Conservation (phyloP, 805 yeast genomes). For the Pichia cephalocereana region DNA sequence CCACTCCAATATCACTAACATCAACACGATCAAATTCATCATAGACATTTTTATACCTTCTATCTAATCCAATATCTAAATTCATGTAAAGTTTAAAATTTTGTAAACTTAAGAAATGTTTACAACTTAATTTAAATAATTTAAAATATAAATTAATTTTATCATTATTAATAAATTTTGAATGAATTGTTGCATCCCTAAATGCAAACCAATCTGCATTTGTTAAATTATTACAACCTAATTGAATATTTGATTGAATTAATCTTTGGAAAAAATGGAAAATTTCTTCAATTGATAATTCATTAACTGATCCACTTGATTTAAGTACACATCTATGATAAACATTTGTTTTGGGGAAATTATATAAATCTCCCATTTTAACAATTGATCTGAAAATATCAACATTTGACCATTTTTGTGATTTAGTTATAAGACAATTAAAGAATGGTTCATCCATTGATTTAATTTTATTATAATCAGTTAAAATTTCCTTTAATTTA, state of each 20-base stretch:
- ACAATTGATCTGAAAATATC: slow-evolving; percentile 56
- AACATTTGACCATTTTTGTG: slow-evolving; percentile 56
- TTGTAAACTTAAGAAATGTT: slow-evolving; percentile 34
- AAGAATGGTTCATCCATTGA: slow-evolving; percentile 73
- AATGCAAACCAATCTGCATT: slow-evolving; percentile 82
- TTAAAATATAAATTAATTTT: slow-evolving; percentile 46
- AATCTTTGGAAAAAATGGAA: slow-evolving; percentile 23
- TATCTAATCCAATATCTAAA: slow-evolving; percentile 33
- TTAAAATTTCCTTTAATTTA: slow-evolving; percentile 47
- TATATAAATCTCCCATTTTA: slow-evolving; percentile 49
- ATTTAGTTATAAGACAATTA: slow-evolving; percentile 61
- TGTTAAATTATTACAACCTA: slow-evolving; percentile 50
- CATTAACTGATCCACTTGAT: slow-evolving; percentile 50
- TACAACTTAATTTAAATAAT: slow-evolving; percentile 40
- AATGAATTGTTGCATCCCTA: slow-evolving; percentile 62
- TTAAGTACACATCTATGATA: slow-evolving; percentile 67
- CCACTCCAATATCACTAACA: slow-evolving; percentile 28
- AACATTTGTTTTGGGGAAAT: slow-evolving; percentile 55
- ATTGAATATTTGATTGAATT: slow-evolving; percentile 35
- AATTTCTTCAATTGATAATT: slow-evolving; percentile 44
- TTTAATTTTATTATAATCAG: slow-evolving; percentile 45
- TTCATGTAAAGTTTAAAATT: slow-evolving; percentile 34
- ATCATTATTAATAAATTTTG: slow-evolving; percentile 23
- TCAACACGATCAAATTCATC: slow-evolving; percentile 26
- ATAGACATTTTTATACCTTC: slow-evolving; percentile 27